Evolutionary conservation across 2,329 filamentous ascomycete species (phyloP).

Genomic region (Aurifilum marmelostoma): DNA sequence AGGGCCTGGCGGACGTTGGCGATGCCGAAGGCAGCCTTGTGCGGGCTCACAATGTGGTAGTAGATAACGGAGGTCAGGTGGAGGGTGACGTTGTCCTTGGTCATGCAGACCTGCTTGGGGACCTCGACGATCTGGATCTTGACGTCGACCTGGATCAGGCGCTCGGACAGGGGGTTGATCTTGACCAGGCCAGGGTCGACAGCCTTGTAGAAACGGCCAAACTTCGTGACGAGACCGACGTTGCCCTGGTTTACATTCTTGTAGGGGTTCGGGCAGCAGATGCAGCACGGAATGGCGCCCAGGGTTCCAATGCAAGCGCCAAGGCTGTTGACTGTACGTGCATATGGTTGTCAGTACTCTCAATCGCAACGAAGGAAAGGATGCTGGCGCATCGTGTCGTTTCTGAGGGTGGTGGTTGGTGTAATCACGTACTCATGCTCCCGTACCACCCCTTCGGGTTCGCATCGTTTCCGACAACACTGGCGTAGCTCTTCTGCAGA

Average conservation of each 20-base stretch:
- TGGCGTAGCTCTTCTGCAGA: constrained; percentile 80
- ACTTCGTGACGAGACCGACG: constrained; percentile 93
- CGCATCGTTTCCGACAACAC: constrained; percentile 64
- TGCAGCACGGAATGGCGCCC: constrained; percentile 88
- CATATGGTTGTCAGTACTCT: background rate
- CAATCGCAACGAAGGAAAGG: background rate
- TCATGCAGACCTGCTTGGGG: constrained; percentile 97
- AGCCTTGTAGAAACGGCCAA: constrained; percentile 91
- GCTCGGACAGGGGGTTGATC: constrained; percentile 93
- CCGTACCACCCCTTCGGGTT: constrained; percentile 87
- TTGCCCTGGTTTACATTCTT: constrained; percentile 91
- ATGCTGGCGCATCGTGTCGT: background rate
- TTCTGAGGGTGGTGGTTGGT: background rate
- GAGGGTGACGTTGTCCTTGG: constrained; percentile 97
- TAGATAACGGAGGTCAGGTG: constrained; percentile 97
- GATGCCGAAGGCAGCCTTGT: constrained; percentile 97
- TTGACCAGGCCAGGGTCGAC: constrained; percentile 97
- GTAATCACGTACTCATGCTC: constrained; percentile 67
- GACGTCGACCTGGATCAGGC: constrained; percentile 89
- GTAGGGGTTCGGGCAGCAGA: constrained; percentile 93
- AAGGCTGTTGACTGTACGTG: constrained; percentile 66
- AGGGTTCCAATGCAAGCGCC: constrained; percentile 75
- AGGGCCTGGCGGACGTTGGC: constrained; percentile 94
- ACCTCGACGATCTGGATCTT: constrained; percentile 99
- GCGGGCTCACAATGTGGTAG: constrained; percentile 93